These are phyloP conservation scores for Potentilla sterilis DNA, from an alignment of 306 rosid species.

Conservation along the genomic window DNA sequence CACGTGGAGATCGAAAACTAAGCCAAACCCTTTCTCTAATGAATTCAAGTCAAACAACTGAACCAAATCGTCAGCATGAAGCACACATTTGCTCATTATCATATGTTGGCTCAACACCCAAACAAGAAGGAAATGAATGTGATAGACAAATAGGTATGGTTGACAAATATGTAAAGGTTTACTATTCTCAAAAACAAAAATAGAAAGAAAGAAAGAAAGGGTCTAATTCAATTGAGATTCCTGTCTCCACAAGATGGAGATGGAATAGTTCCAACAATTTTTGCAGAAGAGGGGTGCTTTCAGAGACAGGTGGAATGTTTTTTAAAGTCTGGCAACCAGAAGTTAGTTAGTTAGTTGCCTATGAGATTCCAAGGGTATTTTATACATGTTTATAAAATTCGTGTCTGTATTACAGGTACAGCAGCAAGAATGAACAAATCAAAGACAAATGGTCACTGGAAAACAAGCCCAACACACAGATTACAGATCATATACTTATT, in stretches of 20 bases:
- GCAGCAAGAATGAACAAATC: not conserved
- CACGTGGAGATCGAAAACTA: slow-evolving; percentile 44
- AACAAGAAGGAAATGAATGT: not conserved
- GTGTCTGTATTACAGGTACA: not conserved
- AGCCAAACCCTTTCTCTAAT: not conserved
- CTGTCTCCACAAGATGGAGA: not conserved
- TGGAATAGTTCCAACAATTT: not conserved
- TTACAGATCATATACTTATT: not conserved
- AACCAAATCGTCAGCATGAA: slow-evolving; percentile 1
- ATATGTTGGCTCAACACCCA: not conserved
- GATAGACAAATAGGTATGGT: not conserved
- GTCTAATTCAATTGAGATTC: not conserved
- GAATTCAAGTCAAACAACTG: not conserved
- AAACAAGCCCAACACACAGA: not conserved
- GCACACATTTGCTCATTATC: not conserved
- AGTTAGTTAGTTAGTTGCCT: not conserved
- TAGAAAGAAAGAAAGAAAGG: too few relatives aligned
- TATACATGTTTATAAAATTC: not conserved
- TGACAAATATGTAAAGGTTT: slow-evolving; percentile 15
- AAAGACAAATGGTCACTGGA: not conserved
- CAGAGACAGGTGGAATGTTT: slow-evolving; percentile 9
- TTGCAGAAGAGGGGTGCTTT: not conserved
- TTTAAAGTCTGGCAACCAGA: not conserved
- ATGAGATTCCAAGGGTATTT: not conserved
- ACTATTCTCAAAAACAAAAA: not conserved